A percentile compares a stretch with the other conserved stretches of the same genome.
phyloP scores from a whole-genome alignment of 495 filamentous ascomycete species.

The Neurospora sp. region DNA sequence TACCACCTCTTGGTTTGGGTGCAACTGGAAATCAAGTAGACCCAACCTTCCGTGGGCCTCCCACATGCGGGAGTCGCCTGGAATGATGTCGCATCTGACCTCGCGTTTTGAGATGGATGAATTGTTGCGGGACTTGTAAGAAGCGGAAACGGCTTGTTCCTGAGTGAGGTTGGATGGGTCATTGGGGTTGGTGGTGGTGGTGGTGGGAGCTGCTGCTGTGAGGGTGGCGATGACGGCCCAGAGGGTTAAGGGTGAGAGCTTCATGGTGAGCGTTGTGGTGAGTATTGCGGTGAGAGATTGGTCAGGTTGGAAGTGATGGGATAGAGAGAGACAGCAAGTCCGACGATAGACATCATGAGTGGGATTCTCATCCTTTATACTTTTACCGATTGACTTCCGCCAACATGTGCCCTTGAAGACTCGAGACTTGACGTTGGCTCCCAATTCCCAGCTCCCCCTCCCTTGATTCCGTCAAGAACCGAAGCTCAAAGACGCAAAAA shows the following conservation, averaged over 20 bases:
- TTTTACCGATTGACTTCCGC: not conserved
- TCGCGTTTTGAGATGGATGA: not conserved
- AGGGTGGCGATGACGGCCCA: not conserved
- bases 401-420: too few relatives aligned
- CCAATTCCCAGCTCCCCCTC: too few relatives aligned
- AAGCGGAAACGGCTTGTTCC: not conserved
- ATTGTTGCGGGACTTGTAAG: not conserved
- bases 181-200: not conserved
- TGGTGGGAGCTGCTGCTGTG: not conserved
- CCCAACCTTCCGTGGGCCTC: not conserved
- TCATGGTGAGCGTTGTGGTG: not conserved
- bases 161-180: not conserved
- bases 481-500: not conserved
- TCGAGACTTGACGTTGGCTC: too few relatives aligned
- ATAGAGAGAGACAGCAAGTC: not conserved
- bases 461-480: too few relatives aligned
- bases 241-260: not conserved
- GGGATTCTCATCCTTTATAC: not conserved
- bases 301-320: not conserved
- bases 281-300: not conserved
- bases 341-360: not conserved
- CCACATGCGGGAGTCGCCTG: not conserved
- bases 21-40: not conserved
- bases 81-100: not conserved
- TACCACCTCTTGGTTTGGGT: not conserved